Evolutionary conservation across 2,329 filamentous ascomycete species (phyloP).

Genomic region (Aspergillus novofumigatus): DNA sequence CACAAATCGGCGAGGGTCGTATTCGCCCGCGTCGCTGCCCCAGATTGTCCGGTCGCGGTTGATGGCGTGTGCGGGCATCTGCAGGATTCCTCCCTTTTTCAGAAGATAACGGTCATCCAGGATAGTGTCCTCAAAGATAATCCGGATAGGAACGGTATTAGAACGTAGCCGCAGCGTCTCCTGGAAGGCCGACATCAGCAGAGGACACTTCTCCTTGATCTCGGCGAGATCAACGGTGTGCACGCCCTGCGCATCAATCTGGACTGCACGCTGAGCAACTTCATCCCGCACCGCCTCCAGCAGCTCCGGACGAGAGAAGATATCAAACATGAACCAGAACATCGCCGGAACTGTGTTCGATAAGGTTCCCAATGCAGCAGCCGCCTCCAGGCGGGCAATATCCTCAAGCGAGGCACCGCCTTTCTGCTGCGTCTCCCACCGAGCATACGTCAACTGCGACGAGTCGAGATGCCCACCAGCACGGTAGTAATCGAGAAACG

Average conservation of each 20-base stretch:
- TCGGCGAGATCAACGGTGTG: constrained; percentile 30
- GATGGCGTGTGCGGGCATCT: constrained; percentile 32
- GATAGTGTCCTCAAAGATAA: constrained; percentile 31
- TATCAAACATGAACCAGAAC: constrained; percentile 46
- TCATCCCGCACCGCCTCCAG: constrained; percentile 41
- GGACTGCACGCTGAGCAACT: constrained; percentile 26
- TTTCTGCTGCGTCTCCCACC: constrained; percentile 12
- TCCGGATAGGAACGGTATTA: constrained; percentile 24
- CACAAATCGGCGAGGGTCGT: constrained; percentile 21
- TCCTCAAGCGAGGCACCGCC: constrained; percentile 17
- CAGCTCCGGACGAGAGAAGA: constrained; percentile 40
- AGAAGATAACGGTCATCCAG: constrained; percentile 34
- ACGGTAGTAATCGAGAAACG: constrained; percentile 40
- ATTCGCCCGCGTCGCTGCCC: constrained; percentile 22
- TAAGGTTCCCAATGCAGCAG: constrained; percentile 32
- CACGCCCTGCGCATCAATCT: constrained; percentile 11
- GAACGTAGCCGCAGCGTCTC: constrained; percentile 33
- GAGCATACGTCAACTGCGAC: constrained; percentile 17
- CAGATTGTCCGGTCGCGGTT: constrained; percentile 25
- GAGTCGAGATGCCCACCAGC: constrained; percentile 35
- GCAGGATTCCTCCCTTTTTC: constrained; percentile 32
- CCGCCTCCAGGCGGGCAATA: constrained; percentile 24
- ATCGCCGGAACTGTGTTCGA: constrained; percentile 42
- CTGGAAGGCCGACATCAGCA: constrained; percentile 35
- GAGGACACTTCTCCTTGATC: constrained; percentile 31